Base-by-base conservation (phyloP, 345 rosid genomes). In the Firmiana major region DNA sequence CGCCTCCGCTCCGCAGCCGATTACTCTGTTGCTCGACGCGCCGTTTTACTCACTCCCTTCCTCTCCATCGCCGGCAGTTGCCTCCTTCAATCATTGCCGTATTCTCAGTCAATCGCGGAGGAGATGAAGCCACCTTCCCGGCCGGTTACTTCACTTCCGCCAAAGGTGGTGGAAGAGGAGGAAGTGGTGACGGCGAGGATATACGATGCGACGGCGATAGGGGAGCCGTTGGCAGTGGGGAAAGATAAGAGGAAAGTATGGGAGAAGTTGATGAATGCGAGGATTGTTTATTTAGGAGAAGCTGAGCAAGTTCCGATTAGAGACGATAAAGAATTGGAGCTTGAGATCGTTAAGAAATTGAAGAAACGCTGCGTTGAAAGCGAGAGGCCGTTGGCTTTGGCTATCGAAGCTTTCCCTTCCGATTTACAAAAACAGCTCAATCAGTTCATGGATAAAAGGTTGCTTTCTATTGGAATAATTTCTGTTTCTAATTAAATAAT, bases 141-240 rank as follows among this genome's bases (percentile, higher is more conserved):
- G 26, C 68, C 21, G 19, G 57, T 17, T 5, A 36, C 65, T 45
- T 31, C 34, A 31, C 3, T 31, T 31, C 62, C 80, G 38, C 81
- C 76, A 9, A 63, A 73, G 65, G 19, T 17, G 67, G 81, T 53
- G 83, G 82, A 78, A 79, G 83, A 78, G 75, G 80, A 62, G 64
- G 89, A 70, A 58, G 81, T 70, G 75, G 77, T 82, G 48, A 78
- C 55, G 3, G 89, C 92, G 75, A 88, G 98, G 78, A 93, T 93
- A 34, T 90, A 95, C 63, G 97, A 95, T 70, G 97, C 98, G 80
- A 87, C 94, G 76, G 92, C 75, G 54, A 92, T 93, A 0, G 98
- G 98, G 66, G 98, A 94, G 91, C 98, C 97, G 81, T 38, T 89
- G 92, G 97, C 97, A 53, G 76, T 89, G 64, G 95, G 95, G 73